Evolutionary conservation across 768 basidiomycete species (phyloP).

Genomic region (Leucosporidium scottii): DNA sequence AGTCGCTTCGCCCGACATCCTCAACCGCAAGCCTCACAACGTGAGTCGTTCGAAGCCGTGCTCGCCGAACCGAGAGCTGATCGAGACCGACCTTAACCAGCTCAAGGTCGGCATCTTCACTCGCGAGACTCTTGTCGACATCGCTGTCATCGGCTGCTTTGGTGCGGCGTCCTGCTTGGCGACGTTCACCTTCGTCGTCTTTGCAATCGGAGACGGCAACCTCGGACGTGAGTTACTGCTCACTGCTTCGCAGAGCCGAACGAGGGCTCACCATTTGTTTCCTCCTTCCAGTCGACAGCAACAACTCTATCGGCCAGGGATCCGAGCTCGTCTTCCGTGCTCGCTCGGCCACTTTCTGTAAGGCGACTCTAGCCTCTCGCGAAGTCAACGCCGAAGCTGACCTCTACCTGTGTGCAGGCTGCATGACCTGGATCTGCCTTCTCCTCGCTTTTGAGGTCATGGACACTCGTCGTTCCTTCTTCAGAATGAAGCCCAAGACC

Average conservation of each 20-base stretch:
- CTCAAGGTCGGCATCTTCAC: constrained; percentile 45
- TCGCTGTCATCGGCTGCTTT: constrained; percentile 43
- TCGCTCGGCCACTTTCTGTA: constrained; percentile 39
- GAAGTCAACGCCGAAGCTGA: neutral
- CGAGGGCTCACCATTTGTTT: too few relatives aligned
- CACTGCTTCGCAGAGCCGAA: too few relatives aligned
- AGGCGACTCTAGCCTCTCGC: neutral
- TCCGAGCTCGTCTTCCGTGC: constrained; percentile 45
- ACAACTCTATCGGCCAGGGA: constrained; percentile 37
- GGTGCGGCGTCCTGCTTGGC: constrained; percentile 42
- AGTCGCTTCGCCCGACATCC: constrained; percentile 50
- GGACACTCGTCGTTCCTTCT: constrained; percentile 36
- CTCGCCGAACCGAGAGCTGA: neutral
- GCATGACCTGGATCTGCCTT: constrained; percentile 29
- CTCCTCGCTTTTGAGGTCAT: constrained; percentile 37
- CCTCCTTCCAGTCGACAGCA: neutral
- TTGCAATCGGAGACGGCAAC: constrained; percentile 37
- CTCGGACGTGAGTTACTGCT: constrained; percentile 34
- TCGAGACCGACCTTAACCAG: neutral
- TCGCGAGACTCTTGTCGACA: constrained; percentile 41
- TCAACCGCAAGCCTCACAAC: constrained; percentile 39
- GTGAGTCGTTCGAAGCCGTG: too few relatives aligned
- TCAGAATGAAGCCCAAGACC: constrained; percentile 35
- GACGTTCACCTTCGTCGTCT: constrained; percentile 41
- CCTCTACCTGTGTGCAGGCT: constrained; percentile 24